Conservation (phyloP, 371 early-diverging fungal genomes). For the Actinomortierella ambigua region DNA sequence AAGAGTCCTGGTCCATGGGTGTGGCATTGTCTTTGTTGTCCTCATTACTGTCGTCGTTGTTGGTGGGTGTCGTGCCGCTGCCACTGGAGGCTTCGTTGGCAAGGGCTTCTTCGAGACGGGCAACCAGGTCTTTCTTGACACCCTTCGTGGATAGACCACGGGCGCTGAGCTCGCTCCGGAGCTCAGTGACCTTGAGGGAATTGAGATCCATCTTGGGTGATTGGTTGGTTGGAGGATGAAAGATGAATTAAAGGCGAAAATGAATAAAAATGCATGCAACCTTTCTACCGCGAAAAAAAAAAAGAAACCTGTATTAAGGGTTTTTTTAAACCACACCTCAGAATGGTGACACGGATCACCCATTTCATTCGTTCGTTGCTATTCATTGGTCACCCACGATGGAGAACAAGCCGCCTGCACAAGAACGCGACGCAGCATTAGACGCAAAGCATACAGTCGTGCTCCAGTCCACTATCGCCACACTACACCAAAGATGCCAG, state of each 20-base stretch:
- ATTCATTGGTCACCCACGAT: too few relatives aligned
- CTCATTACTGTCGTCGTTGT: conserved; percentile 5
- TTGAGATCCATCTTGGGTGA: conserved; percentile 32
- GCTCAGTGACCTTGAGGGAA: conserved; percentile 68
- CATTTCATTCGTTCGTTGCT: too few relatives aligned
- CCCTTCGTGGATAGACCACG: conserved; percentile 69
- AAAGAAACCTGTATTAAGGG: too few relatives aligned
- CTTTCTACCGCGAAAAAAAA: too few relatives aligned
- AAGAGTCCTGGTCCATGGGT: neutral
- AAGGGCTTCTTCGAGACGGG: conserved; percentile 66
- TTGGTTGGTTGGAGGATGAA: conserved; percentile 10
- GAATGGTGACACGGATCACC: too few relatives aligned
- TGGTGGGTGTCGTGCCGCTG: conserved; percentile 8
- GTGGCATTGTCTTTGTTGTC: neutral
- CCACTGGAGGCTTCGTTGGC: conserved; percentile 22
- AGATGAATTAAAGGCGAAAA: neutral
- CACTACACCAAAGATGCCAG: conserved; percentile 19
- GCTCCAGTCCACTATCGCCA: conserved; percentile 17
- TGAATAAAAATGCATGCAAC: too few relatives aligned
- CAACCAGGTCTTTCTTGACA: conserved; percentile 73
- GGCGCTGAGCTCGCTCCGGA: conserved; percentile 63
- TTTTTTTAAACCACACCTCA: too few relatives aligned
- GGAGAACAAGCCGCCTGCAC: neutral
- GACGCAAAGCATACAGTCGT: conserved; percentile 15
- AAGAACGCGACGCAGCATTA: conserved; percentile 9